Conservation (phyloP, 805 yeast species). For the Debaryomyces tyrocola region DNA sequence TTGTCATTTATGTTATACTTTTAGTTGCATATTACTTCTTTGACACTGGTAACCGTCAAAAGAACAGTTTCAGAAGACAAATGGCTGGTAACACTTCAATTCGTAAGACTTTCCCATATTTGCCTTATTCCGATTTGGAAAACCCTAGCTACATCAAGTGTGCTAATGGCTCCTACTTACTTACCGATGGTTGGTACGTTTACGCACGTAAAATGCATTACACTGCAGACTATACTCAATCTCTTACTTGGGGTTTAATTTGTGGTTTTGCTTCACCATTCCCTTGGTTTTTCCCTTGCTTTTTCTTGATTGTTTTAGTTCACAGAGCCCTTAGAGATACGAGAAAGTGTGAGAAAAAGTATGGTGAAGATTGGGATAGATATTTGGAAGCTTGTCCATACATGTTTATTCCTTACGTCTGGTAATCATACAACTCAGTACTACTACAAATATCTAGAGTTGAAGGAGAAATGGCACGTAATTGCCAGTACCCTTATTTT, state of each 20-base stretch:
- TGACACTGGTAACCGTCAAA: slow-evolving; percentile 93
- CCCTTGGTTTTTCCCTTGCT: slow-evolving; percentile 95
- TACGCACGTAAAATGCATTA: slow-evolving; percentile 94
- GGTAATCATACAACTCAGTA: slow-evolving; percentile 30
- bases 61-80: slow-evolving; percentile 83
- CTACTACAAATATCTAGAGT: background rate
- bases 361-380: slow-evolving; percentile 91
- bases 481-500: background rate
- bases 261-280: slow-evolving; percentile 87
- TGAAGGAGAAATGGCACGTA: background rate
- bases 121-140: slow-evolving; percentile 79
- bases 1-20: slow-evolving; percentile 54
- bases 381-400: slow-evolving; percentile 89
- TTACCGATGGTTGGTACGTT: slow-evolving; percentile 93
- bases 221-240: slow-evolving; percentile 90
- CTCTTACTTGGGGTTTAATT: slow-evolving; percentile 86
- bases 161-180: slow-evolving; percentile 76
- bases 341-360: slow-evolving; percentile 79
- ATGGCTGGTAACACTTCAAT: slow-evolving; percentile 75
- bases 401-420: slow-evolving; percentile 84
- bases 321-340: slow-evolving; percentile 91
- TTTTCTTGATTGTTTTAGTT: slow-evolving; percentile 80
- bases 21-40: slow-evolving; percentile 83
- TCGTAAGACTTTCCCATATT: slow-evolving; percentile 90
- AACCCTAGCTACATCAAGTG: slow-evolving; percentile 86